These are phyloP conservation scores for Guadua angustifolia DNA, from an alignment of 176 grass and related monocot genomes.

Conservation along the genomic window DNA sequence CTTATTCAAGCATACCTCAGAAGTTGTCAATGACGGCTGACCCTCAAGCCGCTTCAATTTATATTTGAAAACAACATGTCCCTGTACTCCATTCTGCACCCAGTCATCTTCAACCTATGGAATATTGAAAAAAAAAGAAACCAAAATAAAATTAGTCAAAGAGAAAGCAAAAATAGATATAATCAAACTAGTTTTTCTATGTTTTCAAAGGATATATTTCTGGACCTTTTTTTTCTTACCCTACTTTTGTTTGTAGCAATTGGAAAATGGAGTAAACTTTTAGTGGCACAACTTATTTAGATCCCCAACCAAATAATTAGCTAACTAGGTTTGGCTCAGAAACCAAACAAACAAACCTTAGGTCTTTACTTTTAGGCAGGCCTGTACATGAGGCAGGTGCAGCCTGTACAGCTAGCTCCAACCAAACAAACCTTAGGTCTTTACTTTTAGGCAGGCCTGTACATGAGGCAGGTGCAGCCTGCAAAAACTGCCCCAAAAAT, in stretches of 20 bases:
- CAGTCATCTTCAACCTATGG: conserved; percentile 73
- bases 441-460: too few relatives aligned
- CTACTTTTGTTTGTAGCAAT: not conserved
- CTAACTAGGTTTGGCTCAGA: not conserved
- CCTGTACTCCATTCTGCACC: conserved; percentile 66
- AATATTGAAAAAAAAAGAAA: conserved; percentile 21
- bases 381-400: too few relatives aligned
- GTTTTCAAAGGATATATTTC: not conserved
- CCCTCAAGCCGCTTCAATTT: conserved; percentile 84
- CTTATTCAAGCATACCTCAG: conserved; percentile 60
- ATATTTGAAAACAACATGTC: conserved; percentile 75
- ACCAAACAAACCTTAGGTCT: not conserved
- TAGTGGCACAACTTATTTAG: not conserved
- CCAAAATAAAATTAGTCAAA: conserved; percentile 5
- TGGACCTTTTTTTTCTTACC: not conserved
- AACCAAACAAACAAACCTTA: not conserved
- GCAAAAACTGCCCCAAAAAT: too few relatives aligned
- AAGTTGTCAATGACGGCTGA: conserved; percentile 70
- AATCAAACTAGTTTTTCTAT: not conserved
- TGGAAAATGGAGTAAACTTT: not conserved
- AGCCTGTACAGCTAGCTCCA: too few relatives aligned
- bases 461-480: too few relatives aligned
- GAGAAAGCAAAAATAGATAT: not conserved
- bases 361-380: not conserved
- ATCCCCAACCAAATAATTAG: not conserved